Evolutionary conservation across 352 stramenopile genomes (phyloP).

Genomic region (Phytopythium chamaehyphon): DNA sequence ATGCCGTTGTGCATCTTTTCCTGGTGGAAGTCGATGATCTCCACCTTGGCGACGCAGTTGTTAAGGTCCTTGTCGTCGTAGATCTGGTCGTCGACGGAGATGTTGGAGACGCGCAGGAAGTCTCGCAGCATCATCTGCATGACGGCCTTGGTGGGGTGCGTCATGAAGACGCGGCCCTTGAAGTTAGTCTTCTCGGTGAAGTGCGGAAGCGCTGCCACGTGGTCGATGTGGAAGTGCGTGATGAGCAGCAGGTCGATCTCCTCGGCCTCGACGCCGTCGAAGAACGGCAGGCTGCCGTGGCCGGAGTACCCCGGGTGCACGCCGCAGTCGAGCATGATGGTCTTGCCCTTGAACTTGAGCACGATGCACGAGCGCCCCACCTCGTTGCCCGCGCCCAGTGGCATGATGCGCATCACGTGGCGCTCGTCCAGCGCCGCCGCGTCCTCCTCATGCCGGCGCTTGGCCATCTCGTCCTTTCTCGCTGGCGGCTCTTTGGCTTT

Average conservation of each 20-base stretch:
- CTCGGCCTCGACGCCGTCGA: slow-evolving; percentile 95
- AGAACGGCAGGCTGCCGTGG: slow-evolving; percentile 97
- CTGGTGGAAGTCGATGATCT: slow-evolving; percentile 98
- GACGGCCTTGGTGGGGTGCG: slow-evolving; percentile 98
- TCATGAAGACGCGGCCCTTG: slow-evolving; percentile 98
- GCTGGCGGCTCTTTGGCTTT: neutral
- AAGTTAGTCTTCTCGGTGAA: slow-evolving; percentile 99
- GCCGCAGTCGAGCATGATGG: slow-evolving; percentile 94
- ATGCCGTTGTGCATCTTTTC: slow-evolving; percentile 97
- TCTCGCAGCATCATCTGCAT: slow-evolving; percentile 98
- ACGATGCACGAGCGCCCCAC: slow-evolving; percentile 99
- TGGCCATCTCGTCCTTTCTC: slow-evolving; percentile 32
- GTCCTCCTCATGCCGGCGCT: slow-evolving; percentile 68
- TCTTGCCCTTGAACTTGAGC: slow-evolving; percentile 99
- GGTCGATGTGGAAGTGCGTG: slow-evolving; percentile 99
- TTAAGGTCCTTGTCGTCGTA: slow-evolving; percentile 95
- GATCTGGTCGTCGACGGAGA: slow-evolving; percentile 91
- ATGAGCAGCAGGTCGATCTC: slow-evolving; percentile 97
- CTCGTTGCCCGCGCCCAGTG: slow-evolving; percentile 97
- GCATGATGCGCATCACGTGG: slow-evolving; percentile 92
- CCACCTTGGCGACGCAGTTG: slow-evolving; percentile 96
- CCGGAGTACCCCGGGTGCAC: slow-evolving; percentile 93
- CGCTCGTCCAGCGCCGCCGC: slow-evolving; percentile 61
- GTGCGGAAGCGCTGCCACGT: slow-evolving; percentile 98
- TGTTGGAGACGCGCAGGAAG: slow-evolving; percentile 94